Evolutionary conservation across 352 stramenopile species (phyloP), one percentile per base, ranked within the genome.

Genomic region (Phytophthora cactorum): DNA sequence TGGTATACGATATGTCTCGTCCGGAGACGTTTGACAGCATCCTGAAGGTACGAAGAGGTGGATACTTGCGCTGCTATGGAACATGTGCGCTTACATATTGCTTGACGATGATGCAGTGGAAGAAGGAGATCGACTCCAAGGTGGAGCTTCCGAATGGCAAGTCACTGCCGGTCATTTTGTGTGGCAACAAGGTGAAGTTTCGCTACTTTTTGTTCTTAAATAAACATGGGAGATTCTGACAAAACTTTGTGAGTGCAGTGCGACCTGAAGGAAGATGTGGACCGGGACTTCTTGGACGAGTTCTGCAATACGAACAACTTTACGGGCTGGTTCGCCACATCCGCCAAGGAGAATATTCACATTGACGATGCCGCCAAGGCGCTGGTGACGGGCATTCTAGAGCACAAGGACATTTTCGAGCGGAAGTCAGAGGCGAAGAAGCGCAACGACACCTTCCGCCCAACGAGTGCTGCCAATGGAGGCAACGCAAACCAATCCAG

Each of bases 1-100:
- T 98, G 15, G 95, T 98, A 34, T 98, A 97, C 73, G 95, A 98
- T 57, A 92, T 97, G 50, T 96, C 90, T 5, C 82, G 89, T n/a
- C 89, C 84, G 2, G 90, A 97, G 50, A 98, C 92, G 11, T 96
- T 98, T 66, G 87, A 97, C 59, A 97, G 85, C 52, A 84, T 97
- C 25, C 69, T 93, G 11, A 95, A 95, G 78, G 86, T 74, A 59
- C 11, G 14, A 11, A 43, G 9, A 25, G 28, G 3, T 31, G n/a
- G 3, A 38, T 3, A 5, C 9, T 31, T 11, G 22, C 25, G 38
- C 38, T 67, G 8, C 15, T 53, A 15, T 60, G 56, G 25, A 25
- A 22, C 7, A 11, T 46, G 31, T 41, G 5, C 17, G 29, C 25
- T 56, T 55, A 57, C 12, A 15, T 10, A 31, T 43, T 27, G 29